A percentile compares a stretch with the other conserved stretches of the same genome.
Conservation (phyloP, 2,329 filamentous ascomycete genomes). For the Cladorrhinum sp. region DNA sequence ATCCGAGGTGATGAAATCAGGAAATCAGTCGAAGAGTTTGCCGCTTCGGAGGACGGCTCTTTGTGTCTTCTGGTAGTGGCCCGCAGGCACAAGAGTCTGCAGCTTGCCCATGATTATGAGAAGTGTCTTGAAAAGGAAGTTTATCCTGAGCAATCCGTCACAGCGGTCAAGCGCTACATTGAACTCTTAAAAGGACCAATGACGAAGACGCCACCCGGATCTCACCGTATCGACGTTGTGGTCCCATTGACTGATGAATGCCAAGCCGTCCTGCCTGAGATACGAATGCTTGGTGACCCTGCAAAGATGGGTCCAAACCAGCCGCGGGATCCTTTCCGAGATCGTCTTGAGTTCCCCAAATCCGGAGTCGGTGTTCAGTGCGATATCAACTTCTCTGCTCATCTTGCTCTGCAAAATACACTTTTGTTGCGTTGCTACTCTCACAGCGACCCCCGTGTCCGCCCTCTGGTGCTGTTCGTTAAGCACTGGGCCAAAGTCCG, state of each 20-base stretch:
- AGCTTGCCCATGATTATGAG: slow-evolving; percentile 56
- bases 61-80: slow-evolving; percentile 41
- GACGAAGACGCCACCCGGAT: slow-evolving; percentile 16
- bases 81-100: slow-evolving; percentile 51
- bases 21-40: slow-evolving; percentile 39
- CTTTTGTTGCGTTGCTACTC: slow-evolving; percentile 79
- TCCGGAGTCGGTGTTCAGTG: slow-evolving; percentile 77
- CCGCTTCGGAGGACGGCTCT: slow-evolving; percentile 22
- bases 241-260: slow-evolving; percentile 39
- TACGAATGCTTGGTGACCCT: slow-evolving; percentile 48
- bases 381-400: slow-evolving; percentile 88
- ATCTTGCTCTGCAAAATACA: slow-evolving; percentile 81
- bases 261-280: slow-evolving; percentile 38
- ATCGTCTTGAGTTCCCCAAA: slow-evolving; percentile 74
- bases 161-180: slow-evolving; percentile 49
- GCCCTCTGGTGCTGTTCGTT: slow-evolving; percentile 76
- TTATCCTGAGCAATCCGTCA: slow-evolving; percentile 39
- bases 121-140: slow-evolving; percentile 47
- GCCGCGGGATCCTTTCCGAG: slow-evolving; percentile 51
- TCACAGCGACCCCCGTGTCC: slow-evolving; percentile 72
- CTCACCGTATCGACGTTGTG: slow-evolving; percentile 31
- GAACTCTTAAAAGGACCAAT: slow-evolving; percentile 44
- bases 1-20: slow-evolving; percentile 47
- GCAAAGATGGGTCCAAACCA: slow-evolving; percentile 49
- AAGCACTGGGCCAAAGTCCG: slow-evolving; percentile 88